Percentiles rank a stretch among this genome's conserved stretches.
These are phyloP conservation scores for Kwoniella mangroviensis DNA, from an alignment of 768 basidiomycete genomes.

Conservation along the genomic window DNA sequence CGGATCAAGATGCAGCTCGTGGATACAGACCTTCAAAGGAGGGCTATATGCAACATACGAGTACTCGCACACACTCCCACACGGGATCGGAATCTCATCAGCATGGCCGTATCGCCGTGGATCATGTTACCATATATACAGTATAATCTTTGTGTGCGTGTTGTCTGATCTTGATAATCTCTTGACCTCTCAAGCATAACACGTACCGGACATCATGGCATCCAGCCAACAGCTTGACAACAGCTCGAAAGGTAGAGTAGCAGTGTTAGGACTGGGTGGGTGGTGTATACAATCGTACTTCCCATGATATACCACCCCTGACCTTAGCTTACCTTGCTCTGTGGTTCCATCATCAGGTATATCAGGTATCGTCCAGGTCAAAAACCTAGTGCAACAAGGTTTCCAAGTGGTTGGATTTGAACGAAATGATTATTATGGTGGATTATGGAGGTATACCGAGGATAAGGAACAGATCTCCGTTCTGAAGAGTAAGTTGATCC, in stretches of 20 bases:
- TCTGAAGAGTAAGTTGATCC: constrained; percentile 18
- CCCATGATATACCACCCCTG: neutral
- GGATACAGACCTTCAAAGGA: no score
- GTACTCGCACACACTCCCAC: no score
- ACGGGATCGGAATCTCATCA: no score
- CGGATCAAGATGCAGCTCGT: no score
- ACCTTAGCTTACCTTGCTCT: no score
- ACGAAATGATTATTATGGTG: constrained; percentile 20
- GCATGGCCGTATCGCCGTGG: no score
- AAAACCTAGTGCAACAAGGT: constrained; percentile 25
- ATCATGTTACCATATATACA: no score
- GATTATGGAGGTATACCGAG: constrained; percentile 18
- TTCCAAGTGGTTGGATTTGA: constrained; percentile 24
- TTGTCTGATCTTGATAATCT: no score
- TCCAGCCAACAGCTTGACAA: neutral
- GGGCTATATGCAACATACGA: no score
- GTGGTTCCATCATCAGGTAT: constrained; percentile 7
- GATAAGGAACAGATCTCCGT: constrained; percentile 15
- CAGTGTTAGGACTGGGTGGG: neutral
- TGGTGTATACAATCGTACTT: neutral
- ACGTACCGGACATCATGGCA: neutral
- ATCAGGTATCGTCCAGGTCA: constrained; percentile 21
- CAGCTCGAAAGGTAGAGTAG: constrained; percentile 1
- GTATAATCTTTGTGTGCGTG: no score
- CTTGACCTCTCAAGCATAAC: no score